These are phyloP conservation scores for Elongisporangium senticosum DNA, from an alignment of 352 stramenopile species.

Conservation along the genomic window DNA sequence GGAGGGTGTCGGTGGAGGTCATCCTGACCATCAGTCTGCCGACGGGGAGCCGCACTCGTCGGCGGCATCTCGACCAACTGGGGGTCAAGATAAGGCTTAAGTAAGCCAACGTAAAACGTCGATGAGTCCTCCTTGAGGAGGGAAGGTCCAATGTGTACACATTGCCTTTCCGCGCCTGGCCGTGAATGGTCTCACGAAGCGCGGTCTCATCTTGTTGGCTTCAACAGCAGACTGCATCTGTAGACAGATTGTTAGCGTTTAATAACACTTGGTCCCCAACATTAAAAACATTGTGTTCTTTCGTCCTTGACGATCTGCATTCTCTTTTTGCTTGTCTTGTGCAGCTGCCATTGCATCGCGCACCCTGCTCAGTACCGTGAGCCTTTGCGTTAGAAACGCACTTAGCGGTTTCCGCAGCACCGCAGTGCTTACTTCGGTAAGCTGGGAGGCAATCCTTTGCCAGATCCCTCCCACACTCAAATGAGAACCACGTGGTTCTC, in stretches of 20 bases:
- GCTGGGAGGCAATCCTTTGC: background rate
- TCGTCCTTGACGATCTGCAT: constrained; percentile 7
- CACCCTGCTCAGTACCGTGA: constrained; percentile 10
- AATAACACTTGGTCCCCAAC: constrained; percentile 14
- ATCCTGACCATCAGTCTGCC: too few relatives aligned
- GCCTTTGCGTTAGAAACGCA: constrained; percentile 6
- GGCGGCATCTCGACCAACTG: background rate
- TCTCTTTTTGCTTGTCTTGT: constrained; percentile 15
- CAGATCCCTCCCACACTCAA: constrained; percentile 4
- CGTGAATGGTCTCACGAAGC: constrained; percentile 15
- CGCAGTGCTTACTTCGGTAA: background rate
- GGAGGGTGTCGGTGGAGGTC: too few relatives aligned
- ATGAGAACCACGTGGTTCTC: background rate
- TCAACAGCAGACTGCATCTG: constrained; percentile 7
- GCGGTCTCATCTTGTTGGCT: constrained; percentile 13
- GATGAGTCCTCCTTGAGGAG: constrained; percentile 11
- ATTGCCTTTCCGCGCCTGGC: constrained; percentile 12
- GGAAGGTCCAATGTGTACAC: constrained; percentile 16
- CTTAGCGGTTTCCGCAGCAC: constrained; percentile 5
- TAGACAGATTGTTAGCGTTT: constrained; percentile 11
- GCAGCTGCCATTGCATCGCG: constrained; percentile 12
- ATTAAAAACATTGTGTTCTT: constrained; percentile 7
- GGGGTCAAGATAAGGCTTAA: constrained; percentile 12
- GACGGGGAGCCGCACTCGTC: too few relatives aligned
- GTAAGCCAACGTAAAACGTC: constrained; percentile 16